phyloP scores from a whole-genome alignment of 2,329 filamentous ascomycete species.

The Cytospora paraplurivora region DNA sequence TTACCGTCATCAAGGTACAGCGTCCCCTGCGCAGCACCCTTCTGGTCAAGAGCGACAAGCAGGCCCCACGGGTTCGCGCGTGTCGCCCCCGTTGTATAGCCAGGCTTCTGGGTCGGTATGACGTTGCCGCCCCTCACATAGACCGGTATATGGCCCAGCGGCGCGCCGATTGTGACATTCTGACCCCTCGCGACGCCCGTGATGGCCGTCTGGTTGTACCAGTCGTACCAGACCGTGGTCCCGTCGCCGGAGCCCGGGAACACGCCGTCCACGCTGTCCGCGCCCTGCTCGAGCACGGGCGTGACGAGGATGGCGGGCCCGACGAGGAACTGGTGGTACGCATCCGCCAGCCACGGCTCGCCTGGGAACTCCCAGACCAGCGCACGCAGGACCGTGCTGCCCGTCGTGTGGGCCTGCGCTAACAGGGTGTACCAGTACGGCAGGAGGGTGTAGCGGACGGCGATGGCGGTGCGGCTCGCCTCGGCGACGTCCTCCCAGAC shows the following conservation, averaged over 20 bases:
- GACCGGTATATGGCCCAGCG: constrained; percentile 71
- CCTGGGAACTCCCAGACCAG: constrained; percentile 74
- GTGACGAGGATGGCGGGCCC: constrained; percentile 67
- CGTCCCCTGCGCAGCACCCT: constrained; percentile 59
- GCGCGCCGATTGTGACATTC: constrained; percentile 46
- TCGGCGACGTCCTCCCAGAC: constrained; percentile 66
- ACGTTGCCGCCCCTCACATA: constrained; percentile 69
- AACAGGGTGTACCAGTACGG: constrained; percentile 79
- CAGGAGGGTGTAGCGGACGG: constrained; percentile 69
- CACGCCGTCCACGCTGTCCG: constrained; percentile 63
- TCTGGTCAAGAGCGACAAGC: constrained; percentile 59
- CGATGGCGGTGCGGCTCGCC: constrained; percentile 67
- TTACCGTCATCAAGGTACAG: constrained; percentile 78
- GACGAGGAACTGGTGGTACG: constrained; percentile 73
- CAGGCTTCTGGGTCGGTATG: constrained; percentile 68
- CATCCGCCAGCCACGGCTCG: constrained; percentile 66
- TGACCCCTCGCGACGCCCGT: constrained; percentile 38
- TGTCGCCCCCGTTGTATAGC: constrained; percentile 65
- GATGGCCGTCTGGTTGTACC: constrained; percentile 68
- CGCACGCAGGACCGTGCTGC: constrained; percentile 72
- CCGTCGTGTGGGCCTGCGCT: constrained; percentile 64
- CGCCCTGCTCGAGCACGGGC: constrained; percentile 66
- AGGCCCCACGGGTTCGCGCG: constrained; percentile 68
- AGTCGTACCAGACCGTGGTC: constrained; percentile 71
- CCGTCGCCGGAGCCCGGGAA: constrained; percentile 66